Evolutionary conservation across 345 rosid species (phyloP), one percentile per base, ranked within the genome.

Genomic region (Citrus mangshanensis): DNA sequence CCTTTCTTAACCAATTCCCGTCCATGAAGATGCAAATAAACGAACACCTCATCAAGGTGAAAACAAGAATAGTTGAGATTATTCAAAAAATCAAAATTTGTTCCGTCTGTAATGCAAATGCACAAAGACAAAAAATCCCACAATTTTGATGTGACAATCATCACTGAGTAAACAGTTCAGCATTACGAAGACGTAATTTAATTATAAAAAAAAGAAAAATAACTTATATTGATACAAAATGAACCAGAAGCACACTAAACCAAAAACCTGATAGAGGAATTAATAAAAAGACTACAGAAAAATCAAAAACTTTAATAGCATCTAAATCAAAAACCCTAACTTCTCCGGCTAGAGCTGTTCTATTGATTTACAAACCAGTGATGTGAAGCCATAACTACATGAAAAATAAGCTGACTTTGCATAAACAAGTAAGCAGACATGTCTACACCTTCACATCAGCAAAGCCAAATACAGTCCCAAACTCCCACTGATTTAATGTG

Each of bases 401-500:
- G 40, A 4, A 30, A 80, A 42, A 42, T 32, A 59, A 30, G 62
- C n/a, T 18, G 14, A 58, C 35, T 51, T 60, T 46, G 14, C 0
- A 22, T 35, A 34, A 62, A 28, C 61, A 32, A 61, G 74, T 1
- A 74, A 74, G 78, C 7, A 27, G 70, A 59, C 74, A 73, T 71
- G 66, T 32, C 46, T 75, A 42, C 37, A 69, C 40, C 30, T 32
- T 40, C 46, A 51, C 58, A 56, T 67, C 61, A 77, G 5, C 22
- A 61, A 78, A 24, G 68, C 51, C 28, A n/a, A 63, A 59, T 25
- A 69, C 55, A 66, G 72, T 35, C n/a, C 71, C 9, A 81, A 30
- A 66, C 65, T 40, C n/a, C 71, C 6, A 81, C 25, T 72, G 56
- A 72, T 55, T 8, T 59, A 56, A 61, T 32, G 55, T 18, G 37